phyloP scores from a whole-genome alignment of 164 flowering plant species.

The Magnolia officinalis region DNA sequence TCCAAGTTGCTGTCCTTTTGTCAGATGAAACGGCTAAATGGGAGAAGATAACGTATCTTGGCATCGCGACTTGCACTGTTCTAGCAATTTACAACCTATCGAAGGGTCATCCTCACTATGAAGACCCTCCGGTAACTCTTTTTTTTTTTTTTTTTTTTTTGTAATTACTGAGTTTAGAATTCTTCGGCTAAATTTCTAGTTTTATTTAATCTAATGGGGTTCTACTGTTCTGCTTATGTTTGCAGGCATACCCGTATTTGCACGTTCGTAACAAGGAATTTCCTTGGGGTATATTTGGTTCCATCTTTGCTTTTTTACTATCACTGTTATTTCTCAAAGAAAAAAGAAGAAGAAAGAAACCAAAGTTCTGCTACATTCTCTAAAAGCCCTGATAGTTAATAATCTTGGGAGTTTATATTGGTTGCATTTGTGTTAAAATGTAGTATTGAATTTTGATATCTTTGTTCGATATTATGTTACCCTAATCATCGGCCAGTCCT shows the following conservation, averaged over 20 bases:
- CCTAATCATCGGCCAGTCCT: neutral
- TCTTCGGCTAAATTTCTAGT: neutral
- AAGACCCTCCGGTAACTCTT: constrained; percentile 65
- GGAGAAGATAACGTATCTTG: constrained; percentile 82
- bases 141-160: neutral
- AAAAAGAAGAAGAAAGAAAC: neutral
- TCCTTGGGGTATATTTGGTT: constrained; percentile 78
- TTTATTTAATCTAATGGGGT: neutral
- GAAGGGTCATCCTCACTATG: constrained; percentile 73
- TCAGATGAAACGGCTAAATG: constrained; percentile 79
- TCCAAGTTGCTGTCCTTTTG: neutral
- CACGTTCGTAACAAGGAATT: constrained; percentile 94
- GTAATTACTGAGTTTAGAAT: neutral
- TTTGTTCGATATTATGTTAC: no score
- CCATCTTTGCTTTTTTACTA: neutral
- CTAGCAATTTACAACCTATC: constrained; percentile 52
- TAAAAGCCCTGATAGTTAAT: no score
- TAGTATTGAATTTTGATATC: no score
- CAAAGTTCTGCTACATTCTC: no score
- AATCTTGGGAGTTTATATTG: no score
- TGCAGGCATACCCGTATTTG: constrained; percentile 79
- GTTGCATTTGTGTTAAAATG: no score
- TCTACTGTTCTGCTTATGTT: neutral
- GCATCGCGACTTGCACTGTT: constrained; percentile 52
- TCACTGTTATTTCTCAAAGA: neutral